These are phyloP conservation scores for Cucurbita ficifolia DNA, from an alignment of 306 rosid genomes.

Conservation along the genomic window DNA sequence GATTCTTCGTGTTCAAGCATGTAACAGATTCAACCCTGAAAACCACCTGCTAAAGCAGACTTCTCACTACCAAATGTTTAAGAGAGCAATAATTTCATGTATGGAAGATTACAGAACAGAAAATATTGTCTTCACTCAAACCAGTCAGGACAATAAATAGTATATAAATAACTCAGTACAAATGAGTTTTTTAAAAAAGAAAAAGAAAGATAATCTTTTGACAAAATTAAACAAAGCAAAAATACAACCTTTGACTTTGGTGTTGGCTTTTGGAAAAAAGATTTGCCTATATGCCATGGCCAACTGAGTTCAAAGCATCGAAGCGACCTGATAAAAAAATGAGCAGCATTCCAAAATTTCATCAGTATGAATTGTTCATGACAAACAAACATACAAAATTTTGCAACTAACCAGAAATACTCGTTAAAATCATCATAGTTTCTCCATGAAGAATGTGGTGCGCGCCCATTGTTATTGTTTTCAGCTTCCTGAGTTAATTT, in stretches of 20 bases:
- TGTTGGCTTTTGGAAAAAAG: conserved; percentile 65
- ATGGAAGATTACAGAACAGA: not conserved
- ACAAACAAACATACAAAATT: not conserved
- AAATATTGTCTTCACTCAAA: not conserved
- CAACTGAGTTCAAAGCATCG: conserved; percentile 83
- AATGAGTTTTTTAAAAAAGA: not conserved
- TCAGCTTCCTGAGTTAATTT: conserved; percentile 52
- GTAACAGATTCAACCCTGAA: not conserved
- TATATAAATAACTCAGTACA: not conserved
- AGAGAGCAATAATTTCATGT: not conserved
- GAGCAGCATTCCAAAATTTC: not conserved
- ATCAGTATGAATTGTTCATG: not conserved
- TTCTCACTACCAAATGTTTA: not conserved
- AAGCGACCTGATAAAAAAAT: conserved; percentile 47
- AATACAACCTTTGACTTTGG: conserved; percentile 55
- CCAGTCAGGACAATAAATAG: not conserved
- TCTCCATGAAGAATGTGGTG: conserved; percentile 96
- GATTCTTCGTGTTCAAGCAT: not conserved
- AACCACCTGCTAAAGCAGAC: not conserved
- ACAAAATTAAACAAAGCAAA: not conserved
- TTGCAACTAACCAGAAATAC: conserved; percentile 61
- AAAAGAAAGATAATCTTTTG: not conserved
- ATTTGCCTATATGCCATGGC: conserved; percentile 57
- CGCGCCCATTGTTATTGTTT: conserved; percentile 71
- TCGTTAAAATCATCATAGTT: conserved; percentile 94